Evolutionary conservation across 2,329 filamentous ascomycete species (phyloP), one percentile per base, ranked within the genome.

Genomic region (Aspergillus pseudotamarii): DNA sequence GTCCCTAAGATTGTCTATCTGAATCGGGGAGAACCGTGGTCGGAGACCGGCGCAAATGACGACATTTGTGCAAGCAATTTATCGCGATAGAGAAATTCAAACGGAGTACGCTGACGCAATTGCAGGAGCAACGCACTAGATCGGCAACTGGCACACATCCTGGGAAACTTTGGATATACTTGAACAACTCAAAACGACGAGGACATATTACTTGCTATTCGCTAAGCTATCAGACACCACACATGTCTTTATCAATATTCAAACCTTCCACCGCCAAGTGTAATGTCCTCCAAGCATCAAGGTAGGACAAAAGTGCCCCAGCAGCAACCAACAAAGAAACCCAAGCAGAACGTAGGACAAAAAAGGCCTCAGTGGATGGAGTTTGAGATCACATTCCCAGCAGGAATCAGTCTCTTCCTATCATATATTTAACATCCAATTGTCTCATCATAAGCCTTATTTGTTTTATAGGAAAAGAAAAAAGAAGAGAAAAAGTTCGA

Each of bases 381-480:
- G 72, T 59, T 68, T 76, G 64, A 79, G 77, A 79, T 80, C 78
- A 79, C 70, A 56, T 71, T 72, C 76, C 72, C 71, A 66, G 58
- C 57, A 23, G 62, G 70, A 73, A 72, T 81, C 79, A 81, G 78
- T 79, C 79, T 81, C 79, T 81, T 81, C 79, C 79, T 81, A 81
- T 81, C 78, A 78, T 78, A 75, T 69, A 59, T 63, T 63, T 68
- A 69, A 36, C 68, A 71, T 76, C 71, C 73, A 76, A 73, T 70
- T 66, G 72, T 70, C 78, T 81, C 79, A 81, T 81, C 79, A 81
- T 73, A 68, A 76, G 78, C 78, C 76, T 64, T 63, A 64, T 54
- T 68, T 66, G 64, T 69, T 69, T 41, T 67, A 59, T 68, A 67
- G 60, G 56, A 65, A 65, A 5, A 26, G 26, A 26, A 26, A 26